Evolutionary conservation across 2,329 filamentous ascomycete genomes (phyloP).

Genomic region (Trichoderma sp.): DNA sequence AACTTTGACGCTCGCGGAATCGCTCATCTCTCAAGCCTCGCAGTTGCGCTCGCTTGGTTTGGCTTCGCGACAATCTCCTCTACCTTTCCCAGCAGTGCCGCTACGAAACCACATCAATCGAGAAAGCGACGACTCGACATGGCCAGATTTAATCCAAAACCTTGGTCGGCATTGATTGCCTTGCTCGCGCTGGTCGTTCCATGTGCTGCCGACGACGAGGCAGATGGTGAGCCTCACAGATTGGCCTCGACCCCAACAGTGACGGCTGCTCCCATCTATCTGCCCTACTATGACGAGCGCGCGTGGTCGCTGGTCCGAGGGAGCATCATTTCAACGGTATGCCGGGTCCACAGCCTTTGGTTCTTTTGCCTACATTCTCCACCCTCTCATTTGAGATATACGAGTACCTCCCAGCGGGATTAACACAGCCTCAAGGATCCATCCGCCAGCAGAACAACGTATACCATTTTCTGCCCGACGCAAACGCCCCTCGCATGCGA

Average conservation of each 20-base stretch:
- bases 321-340: slow-evolving; percentile 45
- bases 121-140: not conserved
- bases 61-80: not conserved
- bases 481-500: slow-evolving; percentile 42
- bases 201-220: slow-evolving; percentile 24
- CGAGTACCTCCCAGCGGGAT: not conserved
- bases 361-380: not conserved
- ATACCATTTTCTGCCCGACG: slow-evolving; percentile 49
- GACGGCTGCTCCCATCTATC: slow-evolving; percentile 45
- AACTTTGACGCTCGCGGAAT: not conserved
- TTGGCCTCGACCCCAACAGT: slow-evolving; percentile 27
- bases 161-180: slow-evolving; percentile 26
- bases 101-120: not conserved
- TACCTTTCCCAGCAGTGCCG: not conserved
- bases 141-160: not conserved
- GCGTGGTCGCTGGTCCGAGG: slow-evolving; percentile 47
- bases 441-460: slow-evolving; percentile 40
- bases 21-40: not conserved
- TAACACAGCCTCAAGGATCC: slow-evolving; percentile 33
- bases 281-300: slow-evolving; percentile 43
- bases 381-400: not conserved
- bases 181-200: slow-evolving; percentile 27
- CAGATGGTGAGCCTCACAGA: slow-evolving; percentile 18
- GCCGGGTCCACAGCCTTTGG: not conserved
- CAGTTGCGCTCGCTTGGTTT: not conserved